A percentile compares a stretch with the other conserved stretches of the same genome.
Conservation (phyloP, 768 basidiomycete species). For the Boletus tylopilopsis region DNA sequence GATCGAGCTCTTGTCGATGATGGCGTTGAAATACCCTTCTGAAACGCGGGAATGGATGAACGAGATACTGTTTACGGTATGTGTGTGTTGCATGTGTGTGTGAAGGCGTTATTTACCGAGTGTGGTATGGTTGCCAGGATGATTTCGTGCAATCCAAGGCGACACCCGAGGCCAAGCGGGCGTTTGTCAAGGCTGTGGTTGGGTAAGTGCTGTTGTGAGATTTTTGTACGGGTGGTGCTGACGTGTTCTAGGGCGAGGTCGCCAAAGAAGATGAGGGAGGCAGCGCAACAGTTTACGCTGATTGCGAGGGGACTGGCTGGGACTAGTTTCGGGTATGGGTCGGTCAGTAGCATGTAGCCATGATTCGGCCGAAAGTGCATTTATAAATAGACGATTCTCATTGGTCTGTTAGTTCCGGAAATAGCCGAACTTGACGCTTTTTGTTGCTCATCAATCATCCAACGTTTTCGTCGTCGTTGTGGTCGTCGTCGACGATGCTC, state of each 20-base stretch:
- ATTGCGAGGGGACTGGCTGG: constrained; percentile 82
- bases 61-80: constrained; percentile 66
- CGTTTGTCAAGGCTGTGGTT: constrained; percentile 67
- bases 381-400: constrained; percentile 19
- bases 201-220: constrained; percentile 42
- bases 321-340: constrained; percentile 81
- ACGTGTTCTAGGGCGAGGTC: constrained; percentile 57
- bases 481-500: constrained; percentile 64
- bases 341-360: constrained; percentile 45
- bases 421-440: constrained; percentile 23
- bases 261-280: constrained; percentile 70
- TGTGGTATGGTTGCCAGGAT: constrained; percentile 55
- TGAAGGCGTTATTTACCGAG: neutral
- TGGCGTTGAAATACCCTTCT: constrained; percentile 54
- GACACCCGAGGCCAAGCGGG: constrained; percentile 69
- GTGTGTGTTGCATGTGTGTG: neutral
- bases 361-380: constrained; percentile 8
- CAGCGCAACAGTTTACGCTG: constrained; percentile 83
- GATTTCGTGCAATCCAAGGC: constrained; percentile 75
- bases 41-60: constrained; percentile 68
- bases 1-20: constrained; percentile 71
- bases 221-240: constrained; percentile 2
- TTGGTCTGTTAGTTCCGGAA: constrained; percentile 23
- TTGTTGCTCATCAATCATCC: constrained; percentile 6
- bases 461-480: too few relatives aligned